phyloP scores from a whole-genome alignment of 805 yeast genomes.

The Kazachstania africana region DNA sequence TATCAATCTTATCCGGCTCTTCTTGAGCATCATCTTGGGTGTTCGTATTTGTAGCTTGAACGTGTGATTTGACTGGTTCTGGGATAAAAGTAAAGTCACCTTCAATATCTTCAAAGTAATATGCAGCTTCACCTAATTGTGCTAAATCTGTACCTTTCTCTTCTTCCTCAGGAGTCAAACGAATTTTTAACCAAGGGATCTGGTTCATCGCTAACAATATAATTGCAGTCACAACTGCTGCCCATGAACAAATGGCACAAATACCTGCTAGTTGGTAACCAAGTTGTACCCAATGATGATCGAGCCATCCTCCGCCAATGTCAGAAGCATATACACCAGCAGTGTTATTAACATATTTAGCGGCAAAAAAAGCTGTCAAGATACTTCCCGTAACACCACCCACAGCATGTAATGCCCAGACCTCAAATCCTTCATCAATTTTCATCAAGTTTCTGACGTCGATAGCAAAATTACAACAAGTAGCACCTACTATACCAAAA shows the following conservation, averaged over 20 bases:
- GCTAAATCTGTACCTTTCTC: conserved; percentile 78
- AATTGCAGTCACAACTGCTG: conserved; percentile 60
- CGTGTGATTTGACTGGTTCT: conserved; percentile 63
- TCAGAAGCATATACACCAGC: conserved; percentile 50
- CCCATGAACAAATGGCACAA: conserved; percentile 60
- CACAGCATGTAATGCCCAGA: conserved; percentile 85
- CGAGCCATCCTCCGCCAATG: conserved; percentile 80
- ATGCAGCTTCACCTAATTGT: conserved; percentile 85
- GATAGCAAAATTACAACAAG: conserved; percentile 75
- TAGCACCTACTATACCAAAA: conserved; percentile 69
- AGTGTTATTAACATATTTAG: conserved; percentile 74
- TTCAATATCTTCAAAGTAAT: conserved; percentile 40
- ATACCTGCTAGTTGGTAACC: conserved; percentile 83
- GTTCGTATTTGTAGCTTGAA: conserved; percentile 13
- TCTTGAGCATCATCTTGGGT: conserved; percentile 4
- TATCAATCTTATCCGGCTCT: too few relatives aligned
- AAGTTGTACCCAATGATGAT: conserved; percentile 70
- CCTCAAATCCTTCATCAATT: conserved; percentile 93
- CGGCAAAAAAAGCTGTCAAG: conserved; percentile 86
- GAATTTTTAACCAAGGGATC: conserved; percentile 69
- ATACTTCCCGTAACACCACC: conserved; percentile 83
- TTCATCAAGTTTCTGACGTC: conserved; percentile 60
- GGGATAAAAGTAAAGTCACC: conserved; percentile 57
- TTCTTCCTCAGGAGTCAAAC: conserved; percentile 82
- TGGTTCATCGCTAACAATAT: conserved; percentile 56